phyloP scores from a whole-genome alignment of 2,329 filamentous ascomycete genomes.

The Grosmannia penicillata region DNA sequence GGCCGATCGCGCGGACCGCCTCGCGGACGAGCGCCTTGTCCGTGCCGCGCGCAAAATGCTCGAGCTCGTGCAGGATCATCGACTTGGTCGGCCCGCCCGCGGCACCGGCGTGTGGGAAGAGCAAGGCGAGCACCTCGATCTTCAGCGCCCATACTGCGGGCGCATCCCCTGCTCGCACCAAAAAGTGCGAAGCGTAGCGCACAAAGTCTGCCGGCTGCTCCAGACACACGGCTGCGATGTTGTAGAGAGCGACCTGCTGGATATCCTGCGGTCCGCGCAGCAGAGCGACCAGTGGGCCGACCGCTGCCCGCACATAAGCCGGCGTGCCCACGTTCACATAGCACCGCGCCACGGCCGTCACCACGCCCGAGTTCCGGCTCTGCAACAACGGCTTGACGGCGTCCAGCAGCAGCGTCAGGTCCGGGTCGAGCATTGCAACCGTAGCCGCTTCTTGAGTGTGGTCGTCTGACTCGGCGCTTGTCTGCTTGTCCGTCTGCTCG shows the following conservation, averaged over 20 bases:
- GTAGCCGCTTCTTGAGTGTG: constrained; percentile 22
- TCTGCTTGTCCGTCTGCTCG: constrained; percentile 21
- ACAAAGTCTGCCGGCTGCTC: constrained; percentile 66
- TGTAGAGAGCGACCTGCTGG: constrained; percentile 79
- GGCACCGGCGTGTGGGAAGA: constrained; percentile 79
- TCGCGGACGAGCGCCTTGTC: constrained; percentile 73
- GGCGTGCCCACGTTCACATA: constrained; percentile 74
- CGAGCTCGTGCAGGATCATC: constrained; percentile 79
- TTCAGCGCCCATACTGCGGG: constrained; percentile 81
- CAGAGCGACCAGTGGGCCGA: constrained; percentile 76
- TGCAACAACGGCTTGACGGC: constrained; percentile 73
- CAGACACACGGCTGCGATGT: constrained; percentile 87
- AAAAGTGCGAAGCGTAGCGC: constrained; percentile 76
- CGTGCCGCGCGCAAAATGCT: constrained; percentile 69
- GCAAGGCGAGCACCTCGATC: constrained; percentile 75
- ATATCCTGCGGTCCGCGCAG: constrained; percentile 76
- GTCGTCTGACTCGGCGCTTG: background rate
- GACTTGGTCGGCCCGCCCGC: constrained; percentile 62
- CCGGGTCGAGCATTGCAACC: constrained; percentile 55
- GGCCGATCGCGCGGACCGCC: constrained; percentile 80
- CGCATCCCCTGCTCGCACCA: constrained; percentile 66
- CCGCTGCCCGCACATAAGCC: constrained; percentile 57
- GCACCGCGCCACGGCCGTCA: constrained; percentile 72
- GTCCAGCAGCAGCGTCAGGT: constrained; percentile 68
- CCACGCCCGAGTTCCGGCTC: constrained; percentile 84